Base-by-base conservation (phyloP, 2,329 filamentous ascomycete species). In the Fusarium ramigenum region DNA sequence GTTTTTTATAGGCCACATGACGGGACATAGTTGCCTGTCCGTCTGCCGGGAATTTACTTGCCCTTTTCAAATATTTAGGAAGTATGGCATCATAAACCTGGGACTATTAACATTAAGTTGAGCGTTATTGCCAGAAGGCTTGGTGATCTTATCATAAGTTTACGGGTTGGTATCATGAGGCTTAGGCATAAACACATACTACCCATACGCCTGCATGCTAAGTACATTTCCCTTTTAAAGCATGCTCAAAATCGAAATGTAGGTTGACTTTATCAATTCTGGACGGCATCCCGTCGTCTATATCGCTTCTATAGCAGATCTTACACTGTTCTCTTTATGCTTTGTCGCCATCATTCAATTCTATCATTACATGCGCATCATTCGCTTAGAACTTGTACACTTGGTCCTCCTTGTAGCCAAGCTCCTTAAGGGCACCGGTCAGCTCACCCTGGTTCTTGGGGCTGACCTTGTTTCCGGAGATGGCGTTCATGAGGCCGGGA, bases 361-460 rank as follows among this genome's bases (percentile, higher is more conserved):
- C 62, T 50, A 74, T 61, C 63, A 67, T 60, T 61, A 59, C 43
- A 49, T 40, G 40, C 28, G 47, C 61, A n/a, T 47, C 34, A 28
- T 42, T 52, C 32, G 52, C 60, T 76, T 86, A 97, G 80, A 97
- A 97, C 89, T 98, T 98, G 88, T 94, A 97, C 40, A 98, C 95
- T 86, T 98, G 96, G 67, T 98, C 87, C 57, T 82, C 73, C 34
- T 73, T 79, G 79, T 88, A 88, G 53, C 95, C 95, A 42, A 98
- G 87, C 78, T 97, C 94, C 85, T 94, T 92, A 74, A 99, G 86
- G 73, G 92, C 86, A 72, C 93, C 96, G 14, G 86, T 86, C 75
- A 99, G 87, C 85, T 98, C 96, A 77, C 96, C 96, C 86, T 99
- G 96, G 82, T 99, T 95, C 79, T 90, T 88, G n/a, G 95, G 95